Evolutionary conservation across 805 yeast genomes (phyloP).

Genomic region (Candida endomychidarum): DNA sequence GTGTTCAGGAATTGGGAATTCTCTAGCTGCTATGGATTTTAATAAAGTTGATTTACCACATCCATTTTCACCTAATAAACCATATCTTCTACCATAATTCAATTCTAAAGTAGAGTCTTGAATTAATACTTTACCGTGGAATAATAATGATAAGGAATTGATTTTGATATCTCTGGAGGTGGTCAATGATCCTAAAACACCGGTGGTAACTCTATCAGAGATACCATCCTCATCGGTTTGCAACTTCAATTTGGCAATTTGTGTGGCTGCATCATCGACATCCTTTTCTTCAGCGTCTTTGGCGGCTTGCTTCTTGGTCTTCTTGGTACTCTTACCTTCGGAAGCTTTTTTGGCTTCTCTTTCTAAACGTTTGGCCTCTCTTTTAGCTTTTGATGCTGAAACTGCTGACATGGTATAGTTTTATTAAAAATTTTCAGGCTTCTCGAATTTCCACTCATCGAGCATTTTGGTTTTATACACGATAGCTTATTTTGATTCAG

Average conservation of each 20-base stretch:
- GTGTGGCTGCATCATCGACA: conserved; percentile 64
- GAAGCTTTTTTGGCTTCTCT: conserved; percentile 47
- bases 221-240: conserved; percentile 93
- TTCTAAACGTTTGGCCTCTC: conserved; percentile 91
- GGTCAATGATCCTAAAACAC: conserved; percentile 84
- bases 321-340: conserved; percentile 73
- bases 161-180: conserved; percentile 94
- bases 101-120: conserved; percentile 91
- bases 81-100: conserved; percentile 97
- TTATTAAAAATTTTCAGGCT: conserved; percentile 9
- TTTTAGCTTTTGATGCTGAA: conserved; percentile 95
- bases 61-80: conserved; percentile 96
- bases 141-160: conserved; percentile 83
- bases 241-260: conserved; percentile 80
- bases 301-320: conserved; percentile 56
- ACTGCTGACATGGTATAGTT: conserved; percentile 27
- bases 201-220: conserved; percentile 96
- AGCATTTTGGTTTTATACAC: conserved; percentile 4
- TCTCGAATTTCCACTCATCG: conserved; percentile 5
- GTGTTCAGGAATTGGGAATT: conserved; percentile 89
- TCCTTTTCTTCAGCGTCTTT: conserved; percentile 53
- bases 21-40: conserved; percentile 92
- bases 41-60: conserved; percentile 97
- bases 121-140: conserved; percentile 95
- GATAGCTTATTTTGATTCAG: no score